Conservation (phyloP, 345 rosid genomes). For the Pugionium dolabratum region DNA sequence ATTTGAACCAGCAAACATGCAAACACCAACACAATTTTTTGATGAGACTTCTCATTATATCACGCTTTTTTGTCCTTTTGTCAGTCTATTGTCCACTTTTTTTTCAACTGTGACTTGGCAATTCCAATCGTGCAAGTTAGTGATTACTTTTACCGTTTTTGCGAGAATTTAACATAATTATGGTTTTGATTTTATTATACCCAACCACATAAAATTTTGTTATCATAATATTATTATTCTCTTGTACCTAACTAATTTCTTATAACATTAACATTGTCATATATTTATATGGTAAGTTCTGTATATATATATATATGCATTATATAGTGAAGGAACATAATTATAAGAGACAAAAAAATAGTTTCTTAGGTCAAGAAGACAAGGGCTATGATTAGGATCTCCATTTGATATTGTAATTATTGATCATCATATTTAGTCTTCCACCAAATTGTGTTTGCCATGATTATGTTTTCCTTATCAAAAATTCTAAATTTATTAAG, state of each 20-base stretch:
- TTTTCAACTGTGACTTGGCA: neutral
- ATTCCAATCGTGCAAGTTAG: conserved; percentile 4
- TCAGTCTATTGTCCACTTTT: neutral
- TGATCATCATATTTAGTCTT: conserved; percentile 24
- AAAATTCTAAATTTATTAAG: conserved; percentile 9
- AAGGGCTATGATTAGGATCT: conserved; percentile 32
- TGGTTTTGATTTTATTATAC: no score
- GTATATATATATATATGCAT: neutral
- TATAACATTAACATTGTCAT: neutral
- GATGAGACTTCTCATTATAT: neutral
- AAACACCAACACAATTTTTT: neutral
- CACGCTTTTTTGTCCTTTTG: neutral
- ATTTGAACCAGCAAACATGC: neutral
- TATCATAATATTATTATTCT: neutral
- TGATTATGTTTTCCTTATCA: conserved; percentile 36
- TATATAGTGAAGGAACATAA: conserved; percentile 8
- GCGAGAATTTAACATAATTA: no score
- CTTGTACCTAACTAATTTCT: neutral
- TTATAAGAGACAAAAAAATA: conserved; percentile 31
- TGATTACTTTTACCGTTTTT: neutral
- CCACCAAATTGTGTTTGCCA: conserved; percentile 34
- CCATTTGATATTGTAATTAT: conserved; percentile 32
- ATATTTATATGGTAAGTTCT: conserved; percentile 1
- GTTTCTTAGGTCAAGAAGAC: conserved; percentile 29
- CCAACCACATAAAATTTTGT: no score